These are phyloP conservation scores for Volvariella surrecta DNA, from an alignment of 1,284 basidiomycete genomes.

Conservation along the genomic window DNA sequence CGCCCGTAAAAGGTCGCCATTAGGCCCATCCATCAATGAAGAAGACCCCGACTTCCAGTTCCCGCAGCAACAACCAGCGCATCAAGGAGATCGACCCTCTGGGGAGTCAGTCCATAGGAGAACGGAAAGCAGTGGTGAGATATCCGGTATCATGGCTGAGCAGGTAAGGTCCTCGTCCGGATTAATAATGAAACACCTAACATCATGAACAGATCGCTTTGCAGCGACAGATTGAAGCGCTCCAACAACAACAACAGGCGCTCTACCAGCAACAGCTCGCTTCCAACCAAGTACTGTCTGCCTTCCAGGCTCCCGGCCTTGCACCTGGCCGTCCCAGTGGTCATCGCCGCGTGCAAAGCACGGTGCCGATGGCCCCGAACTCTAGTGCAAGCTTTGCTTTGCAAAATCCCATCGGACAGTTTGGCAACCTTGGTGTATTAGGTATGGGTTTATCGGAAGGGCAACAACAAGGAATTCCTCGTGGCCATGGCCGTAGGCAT, in stretches of 20 bases:
- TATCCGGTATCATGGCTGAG: constrained; percentile 83
- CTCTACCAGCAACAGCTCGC: constrained; percentile 83
- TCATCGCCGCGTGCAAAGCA: constrained; percentile 89
- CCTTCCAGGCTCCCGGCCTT: constrained; percentile 63
- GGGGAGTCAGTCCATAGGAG: constrained; percentile 45
- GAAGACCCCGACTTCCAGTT: constrained; percentile 77
- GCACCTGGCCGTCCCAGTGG: constrained; percentile 50
- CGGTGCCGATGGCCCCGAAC: constrained; percentile 53
- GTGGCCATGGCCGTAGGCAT: constrained; percentile 87
- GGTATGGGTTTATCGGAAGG: constrained; percentile 59
- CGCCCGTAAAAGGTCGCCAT: constrained; percentile 49
- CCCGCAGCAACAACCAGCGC: constrained; percentile 56
- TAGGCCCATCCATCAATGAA: constrained; percentile 68
- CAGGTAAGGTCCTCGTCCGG: constrained; percentile 41
- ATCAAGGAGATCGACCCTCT: constrained; percentile 27
- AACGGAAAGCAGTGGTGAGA: constrained; percentile 57
- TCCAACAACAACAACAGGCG: constrained; percentile 85
- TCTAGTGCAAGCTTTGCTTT: constrained; percentile 35
- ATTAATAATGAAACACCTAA: constrained; percentile 4
- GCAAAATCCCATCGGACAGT: constrained; percentile 62
- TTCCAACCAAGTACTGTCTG: constrained; percentile 57
- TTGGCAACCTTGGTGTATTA: constrained; percentile 47
- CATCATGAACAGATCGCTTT: constrained; percentile 63
- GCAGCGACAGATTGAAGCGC: constrained; percentile 84
- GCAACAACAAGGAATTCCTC: constrained; percentile 52